Evolutionary conservation across 2,329 filamentous ascomycete species (phyloP).

Genomic region (Pseudonectria buxi): DNA sequence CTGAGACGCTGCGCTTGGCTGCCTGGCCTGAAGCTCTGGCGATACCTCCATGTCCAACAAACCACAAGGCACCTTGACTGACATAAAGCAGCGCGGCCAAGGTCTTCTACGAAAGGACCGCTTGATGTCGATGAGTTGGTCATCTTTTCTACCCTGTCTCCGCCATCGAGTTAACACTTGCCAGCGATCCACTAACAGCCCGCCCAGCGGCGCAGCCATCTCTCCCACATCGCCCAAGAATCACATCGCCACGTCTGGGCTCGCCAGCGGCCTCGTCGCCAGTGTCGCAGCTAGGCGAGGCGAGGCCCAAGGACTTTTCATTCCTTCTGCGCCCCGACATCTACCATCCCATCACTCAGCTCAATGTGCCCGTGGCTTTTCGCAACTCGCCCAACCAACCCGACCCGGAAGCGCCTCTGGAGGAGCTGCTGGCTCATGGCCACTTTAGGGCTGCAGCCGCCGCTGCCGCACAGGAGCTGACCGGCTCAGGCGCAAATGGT

Average conservation of each 20-base stretch:
- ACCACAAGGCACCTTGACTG: constrained; percentile 6
- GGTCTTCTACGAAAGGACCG: constrained; percentile 70
- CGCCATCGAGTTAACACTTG: constrained; percentile 2
- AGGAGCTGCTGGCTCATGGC: constrained; percentile 60
- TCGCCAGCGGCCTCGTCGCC: constrained; percentile 20
- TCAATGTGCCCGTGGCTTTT: constrained; percentile 58
- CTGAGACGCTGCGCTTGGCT: too few relatives aligned
- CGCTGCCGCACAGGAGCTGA: constrained; percentile 56
- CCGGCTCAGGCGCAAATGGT: constrained; percentile 37
- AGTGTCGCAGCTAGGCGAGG: constrained; percentile 24
- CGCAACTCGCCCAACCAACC: constrained; percentile 61
- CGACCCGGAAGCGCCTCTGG: constrained; percentile 55
- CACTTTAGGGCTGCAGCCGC: constrained; percentile 77
- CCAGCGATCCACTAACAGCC: constrained; percentile 24
- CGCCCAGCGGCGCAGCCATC: constrained; percentile 18
- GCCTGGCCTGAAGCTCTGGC: too few relatives aligned
- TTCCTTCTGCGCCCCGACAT: constrained; percentile 74
- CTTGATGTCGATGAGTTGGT: constrained; percentile 70
- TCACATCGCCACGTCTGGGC: constrained; percentile 19
- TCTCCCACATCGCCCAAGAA: constrained; percentile 14
- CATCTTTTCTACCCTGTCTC: neutral
- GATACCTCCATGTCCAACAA: too few relatives aligned
- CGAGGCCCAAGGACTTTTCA: constrained; percentile 59
- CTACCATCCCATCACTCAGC: constrained; percentile 71
- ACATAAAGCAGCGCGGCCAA: constrained; percentile 44